Evolutionary conservation across 2,329 filamentous ascomycete genomes (phyloP).

Genomic region (Cytospora piceae): DNA sequence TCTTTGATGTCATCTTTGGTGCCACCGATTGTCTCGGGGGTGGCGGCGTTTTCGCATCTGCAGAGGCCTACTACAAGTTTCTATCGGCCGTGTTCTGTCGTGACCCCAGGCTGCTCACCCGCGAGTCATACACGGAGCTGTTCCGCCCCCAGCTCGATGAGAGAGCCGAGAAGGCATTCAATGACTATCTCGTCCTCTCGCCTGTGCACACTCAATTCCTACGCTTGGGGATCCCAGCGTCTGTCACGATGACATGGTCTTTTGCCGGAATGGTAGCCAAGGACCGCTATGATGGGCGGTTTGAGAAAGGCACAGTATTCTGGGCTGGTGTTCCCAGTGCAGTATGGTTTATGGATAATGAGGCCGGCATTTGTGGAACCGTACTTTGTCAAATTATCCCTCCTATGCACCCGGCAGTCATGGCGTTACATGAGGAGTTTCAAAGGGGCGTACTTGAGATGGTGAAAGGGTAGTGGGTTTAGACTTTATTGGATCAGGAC

Average conservation of each 20-base stretch:
- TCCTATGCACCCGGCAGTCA: conserved; percentile 32
- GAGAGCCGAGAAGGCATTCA: conserved; percentile 33
- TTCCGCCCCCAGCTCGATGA: conserved; percentile 37
- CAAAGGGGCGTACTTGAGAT: conserved; percentile 29
- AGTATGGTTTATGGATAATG: conserved; percentile 37
- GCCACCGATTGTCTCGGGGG: conserved; percentile 35
- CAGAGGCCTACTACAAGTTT: conserved; percentile 35
- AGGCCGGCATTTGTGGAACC: conserved; percentile 34
- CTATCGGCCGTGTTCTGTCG: conserved; percentile 35
- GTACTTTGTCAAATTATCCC: conserved; percentile 35
- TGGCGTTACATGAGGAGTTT: conserved; percentile 34
- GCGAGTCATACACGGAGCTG: conserved; percentile 34
- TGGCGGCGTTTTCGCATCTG: conserved; percentile 31
- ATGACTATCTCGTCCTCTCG: conserved; percentile 32
- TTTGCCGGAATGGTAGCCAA: conserved; percentile 36
- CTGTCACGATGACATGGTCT: conserved; percentile 34
- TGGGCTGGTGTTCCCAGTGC: conserved; percentile 35
- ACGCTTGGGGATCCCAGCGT: conserved; percentile 31
- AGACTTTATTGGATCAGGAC: no score
- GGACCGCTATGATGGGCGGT: conserved; percentile 33
- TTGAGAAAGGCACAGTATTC: conserved; percentile 29
- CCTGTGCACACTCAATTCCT: conserved; percentile 31
- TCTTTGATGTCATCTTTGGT: conserved; percentile 33
- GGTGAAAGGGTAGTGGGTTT: neutral
- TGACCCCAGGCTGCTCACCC: conserved; percentile 33